Base-by-base conservation (phyloP, 805 yeast genomes). In the Metschnikowia koreensis region DNA sequence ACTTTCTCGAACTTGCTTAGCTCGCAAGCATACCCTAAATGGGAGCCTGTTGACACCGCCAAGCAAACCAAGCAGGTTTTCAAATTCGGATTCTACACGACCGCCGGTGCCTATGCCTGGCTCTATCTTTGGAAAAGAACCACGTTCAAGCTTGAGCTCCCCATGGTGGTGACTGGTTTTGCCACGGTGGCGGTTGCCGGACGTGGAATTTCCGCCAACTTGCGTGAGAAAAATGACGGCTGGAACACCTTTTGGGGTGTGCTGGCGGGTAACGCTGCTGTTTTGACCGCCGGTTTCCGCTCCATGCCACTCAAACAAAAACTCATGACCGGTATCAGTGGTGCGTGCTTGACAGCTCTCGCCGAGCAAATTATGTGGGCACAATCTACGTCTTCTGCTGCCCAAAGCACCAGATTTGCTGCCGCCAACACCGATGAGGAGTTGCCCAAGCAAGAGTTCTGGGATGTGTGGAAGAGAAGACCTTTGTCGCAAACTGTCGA, bases 381-480 rank as follows among this genome's bases (percentile, higher is more conserved):
- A 10, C 77, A 74, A 58, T 67, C 74, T 26, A 60, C 73, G 40
- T 64, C 69, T 46, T 70, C 71, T 47, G 73, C 73, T 27, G 74
- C 74, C 41, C 61, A 59, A 55, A 69, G 73, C 52, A 68, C 66
- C 40, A 75, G 67, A 37, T 71, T 69, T 58, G 72, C 68, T 36
- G 64, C 70, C 39, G 76, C 72, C 41, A 76, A 68, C 69, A 69
- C 71, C 56, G 69, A 60, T 52, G 66, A 67, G 52, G 69, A 69
- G 17, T 47, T 54, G 50, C 60, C 58, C 16, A 60, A 64, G 56
- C 68, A 64, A 59, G 84, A 84, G 38, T 87, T 87, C 71, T 89
- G 91, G 91, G 93, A 88, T 57, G 84, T 84, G 37, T 81, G 83
- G 66, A 81, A 83, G 73, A 84, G 96, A 76, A 81, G 88, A 63